Evolutionary conservation across 768 basidiomycete species (phyloP), one percentile per base, ranked within the genome.

Genomic region (Agaricus subrufescens): DNA sequence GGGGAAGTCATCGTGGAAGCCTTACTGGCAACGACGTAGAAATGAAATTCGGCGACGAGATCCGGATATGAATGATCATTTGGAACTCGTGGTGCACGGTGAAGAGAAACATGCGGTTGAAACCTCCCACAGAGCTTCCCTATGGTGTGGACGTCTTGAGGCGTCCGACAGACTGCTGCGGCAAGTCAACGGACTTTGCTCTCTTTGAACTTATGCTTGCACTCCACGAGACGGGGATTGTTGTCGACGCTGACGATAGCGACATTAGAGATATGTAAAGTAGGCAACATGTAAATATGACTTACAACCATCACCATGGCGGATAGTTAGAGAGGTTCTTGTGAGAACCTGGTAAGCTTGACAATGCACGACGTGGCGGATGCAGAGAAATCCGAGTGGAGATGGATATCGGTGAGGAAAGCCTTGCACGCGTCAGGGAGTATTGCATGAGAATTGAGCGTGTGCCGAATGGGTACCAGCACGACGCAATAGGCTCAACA

Each of bases 171-270:
- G 77, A 72, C 66, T 74, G n/a, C 19, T 6, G 76, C 77, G 56
- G 76, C 73, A 65, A 80, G 74, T 67, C 68, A 71, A 71, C 67
- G 30, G n/a, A 77, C 71, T 64, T 54, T 62, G 3, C 60, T 65
- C 69, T 73, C 70, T 46, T 79, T 52, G 68, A 80, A 79, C 14
- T 60, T 66, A 53, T 37, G 69, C 51, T 63, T 75, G 52, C 75
- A 77, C 68, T 82, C 78, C 67, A 58, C 63, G 60, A 61, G 77
- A 63, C 77, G 79, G 72, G 78, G 76, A 56, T 48, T 70, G 57
- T 76, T 65, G 66, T 79, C 77, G 62, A 68, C 42, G 53, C 75
- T 76, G 65, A 66, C 67, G 19, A 19, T 19, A 38, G 60, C 49
- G 53, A 54, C 58, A 67, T 59, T 58, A 68, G 43, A 57, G 60